phyloP scores from a whole-genome alignment of 1,284 basidiomycete species.

The Trametes sp. region DNA sequence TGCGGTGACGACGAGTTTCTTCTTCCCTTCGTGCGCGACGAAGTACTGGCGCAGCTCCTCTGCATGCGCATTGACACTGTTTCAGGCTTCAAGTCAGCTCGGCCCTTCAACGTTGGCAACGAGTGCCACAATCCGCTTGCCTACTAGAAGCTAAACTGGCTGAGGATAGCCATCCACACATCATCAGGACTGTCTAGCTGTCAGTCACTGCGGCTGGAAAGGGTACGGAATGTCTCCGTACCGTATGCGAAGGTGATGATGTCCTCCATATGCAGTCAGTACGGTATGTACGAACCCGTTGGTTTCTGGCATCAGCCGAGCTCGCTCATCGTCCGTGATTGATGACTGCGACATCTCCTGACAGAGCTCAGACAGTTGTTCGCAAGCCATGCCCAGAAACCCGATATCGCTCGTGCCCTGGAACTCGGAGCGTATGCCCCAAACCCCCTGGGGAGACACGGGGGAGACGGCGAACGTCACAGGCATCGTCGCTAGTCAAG shows the following conservation, averaged over 20 bases:
- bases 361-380: background rate
- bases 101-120: background rate
- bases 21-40: slow-evolving; percentile 48
- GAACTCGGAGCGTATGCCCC: no score
- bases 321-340: slow-evolving; percentile 1
- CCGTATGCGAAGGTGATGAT: slow-evolving; percentile 40
- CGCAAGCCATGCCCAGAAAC: background rate
- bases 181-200: slow-evolving; percentile 48
- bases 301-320: slow-evolving; percentile 15
- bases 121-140: background rate
- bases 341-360: background rate
- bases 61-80: background rate
- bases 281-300: slow-evolving; percentile 47
- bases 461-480: slow-evolving; percentile 26
- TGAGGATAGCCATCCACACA: slow-evolving; percentile 34
- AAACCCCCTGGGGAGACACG: background rate
- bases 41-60: slow-evolving; percentile 50
- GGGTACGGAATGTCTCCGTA: background rate
- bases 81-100: background rate
- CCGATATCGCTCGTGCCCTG: background rate
- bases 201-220: background rate
- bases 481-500: slow-evolving; percentile 22
- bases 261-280: background rate
- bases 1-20: slow-evolving; percentile 42
- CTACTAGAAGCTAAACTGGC: slow-evolving; percentile 37